Evolutionary conservation across 352 stramenopile genomes (phyloP), one percentile per base, ranked within the genome.

Genomic region (Pythium pyrilobum): DNA sequence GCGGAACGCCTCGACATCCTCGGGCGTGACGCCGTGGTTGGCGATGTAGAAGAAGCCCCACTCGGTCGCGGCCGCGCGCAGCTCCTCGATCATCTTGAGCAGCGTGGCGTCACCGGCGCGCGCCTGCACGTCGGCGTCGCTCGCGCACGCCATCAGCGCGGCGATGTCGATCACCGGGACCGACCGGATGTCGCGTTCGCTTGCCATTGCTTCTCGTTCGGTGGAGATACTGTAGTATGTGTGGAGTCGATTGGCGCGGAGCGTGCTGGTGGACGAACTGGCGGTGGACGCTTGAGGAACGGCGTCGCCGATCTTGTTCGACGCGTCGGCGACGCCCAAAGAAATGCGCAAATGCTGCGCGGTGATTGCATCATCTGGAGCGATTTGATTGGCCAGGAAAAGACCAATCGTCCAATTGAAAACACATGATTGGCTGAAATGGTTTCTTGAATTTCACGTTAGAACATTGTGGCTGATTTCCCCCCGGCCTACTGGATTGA

Each of bases 41-140:
- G 75, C 56, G 40, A 97, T 78, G 71, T 97, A 94, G 67, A 98
- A 98, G 70, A 97, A 97, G 8, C 91, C 91, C 76, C 77, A 97
- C 39, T 87, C 74, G 23, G 64, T 69, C 42, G 84, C 90, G 0
- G 89, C 90, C 2, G 53, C 49, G 24, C 59, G 70, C 11, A 83
- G 52, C 21, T 71, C 53, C 3, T 63, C 57, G 45, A 97, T 64
- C 62, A 62, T 72, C 46, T 47, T 36, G 13, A 18, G 25, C 15
- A 85, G 38, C 13, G 46, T 32, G 39, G 37, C 28, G 12, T 65
- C 40, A 6, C 60, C 32, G 2, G 32, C 21, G 5, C 54, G 33
- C 10, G 34, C 48, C 37, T 71, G 55, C 23, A 84, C 68, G n/a
- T 74, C 39, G 0, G 47, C 55, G 54, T 83, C 71, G 24, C 42